These are phyloP conservation scores for Dendrobium officinale DNA, from an alignment of 106 monocot species.

Conservation along the genomic window DNA sequence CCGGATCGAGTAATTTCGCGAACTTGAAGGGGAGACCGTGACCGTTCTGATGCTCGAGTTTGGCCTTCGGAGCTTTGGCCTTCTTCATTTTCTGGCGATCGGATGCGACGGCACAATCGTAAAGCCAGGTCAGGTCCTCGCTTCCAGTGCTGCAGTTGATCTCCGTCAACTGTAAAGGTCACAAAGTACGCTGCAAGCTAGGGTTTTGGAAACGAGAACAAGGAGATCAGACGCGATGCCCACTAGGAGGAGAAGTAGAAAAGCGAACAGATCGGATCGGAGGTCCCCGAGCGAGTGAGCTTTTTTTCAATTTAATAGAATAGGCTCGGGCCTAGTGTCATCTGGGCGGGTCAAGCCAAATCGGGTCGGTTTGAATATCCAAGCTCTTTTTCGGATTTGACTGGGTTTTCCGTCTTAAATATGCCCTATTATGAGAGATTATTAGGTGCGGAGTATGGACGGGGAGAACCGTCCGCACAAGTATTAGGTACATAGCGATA, in stretches of 20 bases:
- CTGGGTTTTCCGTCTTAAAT: too few relatives aligned
- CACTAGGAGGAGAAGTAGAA: neutral
- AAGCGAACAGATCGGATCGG: neutral
- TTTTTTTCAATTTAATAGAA: too few relatives aligned
- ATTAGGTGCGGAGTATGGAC: too few relatives aligned
- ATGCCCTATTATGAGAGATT: too few relatives aligned
- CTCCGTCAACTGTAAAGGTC: neutral
- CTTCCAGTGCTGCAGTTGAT: neutral
- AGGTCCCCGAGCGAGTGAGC: too few relatives aligned
- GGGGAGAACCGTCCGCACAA: too few relatives aligned
- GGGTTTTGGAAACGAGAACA: neutral
- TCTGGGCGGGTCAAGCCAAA: too few relatives aligned
- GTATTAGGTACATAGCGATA: too few relatives aligned
- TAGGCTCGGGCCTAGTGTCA: too few relatives aligned
- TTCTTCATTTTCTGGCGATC: slow-evolving; percentile 20
- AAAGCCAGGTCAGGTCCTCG: neutral
- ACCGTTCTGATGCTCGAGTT: slow-evolving; percentile 36
- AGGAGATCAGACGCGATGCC: neutral
- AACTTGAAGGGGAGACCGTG: slow-evolving; percentile 64
- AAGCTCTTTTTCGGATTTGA: too few relatives aligned
- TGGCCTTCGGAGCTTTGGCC: slow-evolving; percentile 20
- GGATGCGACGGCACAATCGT: neutral
- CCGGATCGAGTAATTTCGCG: slow-evolving; percentile 77
- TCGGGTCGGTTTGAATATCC: too few relatives aligned
- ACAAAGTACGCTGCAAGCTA: neutral